Evolutionary conservation across 257 asterid species (phyloP), one percentile per base, ranked within the genome.

Genomic region (Rubia yunnanensis): DNA sequence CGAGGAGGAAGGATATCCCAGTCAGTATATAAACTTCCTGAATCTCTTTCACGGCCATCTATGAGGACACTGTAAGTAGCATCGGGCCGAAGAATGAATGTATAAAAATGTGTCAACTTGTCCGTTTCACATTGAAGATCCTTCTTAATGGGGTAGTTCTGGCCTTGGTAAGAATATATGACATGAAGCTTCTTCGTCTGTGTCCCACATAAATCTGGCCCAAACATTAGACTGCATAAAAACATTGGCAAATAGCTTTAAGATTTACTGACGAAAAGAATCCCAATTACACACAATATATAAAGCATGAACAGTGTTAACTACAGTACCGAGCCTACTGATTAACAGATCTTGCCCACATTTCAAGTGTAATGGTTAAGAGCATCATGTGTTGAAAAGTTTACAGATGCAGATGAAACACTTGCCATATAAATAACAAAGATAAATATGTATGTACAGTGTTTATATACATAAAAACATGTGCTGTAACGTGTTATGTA

Each of bases 121-220:
- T 91, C 98, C 14, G 96, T 91, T 80, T 85, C 98, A 74, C 96
- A 91, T 68, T 86, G 86, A 73, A 91, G 73, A 70, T 88, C 98
- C 88, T 91, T 91, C 83, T 88, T 91, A 70, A 86, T 77, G 61
- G 92, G 92, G 77, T 91, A 84, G 70, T 88, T 91, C 75, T 84
- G 92, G 36, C 98, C 98, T 73, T 91, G 94, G 61, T 91, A 91
- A 1, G 95, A 81, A 58, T 82, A 82, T 68, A 88, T 91, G 63
- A 83, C 84, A 60, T 91, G 98, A 72, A 91, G 92, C 62, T 88
- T 88, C 91, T 91, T 88, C 32, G 90, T 89, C 82, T 84, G 92
- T 30, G 96, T 86, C 75, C 99, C 97, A 53, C 99, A 94, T 73
- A 94, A 53, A 79, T 94, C 99, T 20, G 99, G 99, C 66, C 97